Conservation (phyloP, 305 asterid species). For the Plantago rigida region DNA sequence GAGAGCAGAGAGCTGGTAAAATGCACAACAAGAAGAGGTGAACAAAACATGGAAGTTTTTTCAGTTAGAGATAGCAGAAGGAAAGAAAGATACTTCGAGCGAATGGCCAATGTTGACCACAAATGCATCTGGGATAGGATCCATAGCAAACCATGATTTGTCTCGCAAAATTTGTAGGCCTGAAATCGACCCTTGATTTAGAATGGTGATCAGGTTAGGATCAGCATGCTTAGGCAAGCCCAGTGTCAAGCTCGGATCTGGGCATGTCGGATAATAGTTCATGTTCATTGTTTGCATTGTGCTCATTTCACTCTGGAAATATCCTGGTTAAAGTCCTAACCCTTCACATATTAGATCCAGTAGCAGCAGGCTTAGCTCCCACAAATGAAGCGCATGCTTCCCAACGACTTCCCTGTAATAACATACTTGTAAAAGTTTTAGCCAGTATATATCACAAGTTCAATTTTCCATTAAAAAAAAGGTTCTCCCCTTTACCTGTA, state of each 20-base stretch:
- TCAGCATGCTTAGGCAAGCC: slow-evolving; percentile 32
- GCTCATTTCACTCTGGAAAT: slow-evolving; percentile 20
- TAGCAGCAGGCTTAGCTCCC: slow-evolving; percentile 23
- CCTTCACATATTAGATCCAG: slow-evolving; percentile 32
- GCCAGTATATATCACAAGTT: too few relatives aligned
- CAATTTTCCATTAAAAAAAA: too few relatives aligned
- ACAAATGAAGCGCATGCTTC: slow-evolving; percentile 24
- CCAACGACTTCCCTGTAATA: slow-evolving; percentile 28
- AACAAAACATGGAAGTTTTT: too few relatives aligned
- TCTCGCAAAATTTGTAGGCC: slow-evolving; percentile 32
- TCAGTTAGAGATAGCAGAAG: not conserved
- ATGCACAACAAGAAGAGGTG: not conserved
- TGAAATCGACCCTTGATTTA: slow-evolving; percentile 21
- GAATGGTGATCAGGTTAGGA: slow-evolving; percentile 25
- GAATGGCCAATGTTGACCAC: slow-evolving; percentile 26
- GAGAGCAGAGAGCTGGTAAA: not conserved
- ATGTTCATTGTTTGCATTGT: slow-evolving; percentile 21
- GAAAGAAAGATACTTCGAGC: slow-evolving; percentile 24
- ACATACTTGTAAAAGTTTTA: too few relatives aligned
- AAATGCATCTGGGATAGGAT: slow-evolving; percentile 26
- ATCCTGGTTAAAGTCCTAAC: slow-evolving; percentile 23
- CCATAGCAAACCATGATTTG: slow-evolving; percentile 27
- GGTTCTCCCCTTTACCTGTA: slow-evolving; percentile 22
- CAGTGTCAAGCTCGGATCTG: slow-evolving; percentile 29
- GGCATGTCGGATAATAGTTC: slow-evolving; percentile 30